Base-by-base conservation (phyloP, 257 asterid genomes). In the Jasminum sambac region DNA sequence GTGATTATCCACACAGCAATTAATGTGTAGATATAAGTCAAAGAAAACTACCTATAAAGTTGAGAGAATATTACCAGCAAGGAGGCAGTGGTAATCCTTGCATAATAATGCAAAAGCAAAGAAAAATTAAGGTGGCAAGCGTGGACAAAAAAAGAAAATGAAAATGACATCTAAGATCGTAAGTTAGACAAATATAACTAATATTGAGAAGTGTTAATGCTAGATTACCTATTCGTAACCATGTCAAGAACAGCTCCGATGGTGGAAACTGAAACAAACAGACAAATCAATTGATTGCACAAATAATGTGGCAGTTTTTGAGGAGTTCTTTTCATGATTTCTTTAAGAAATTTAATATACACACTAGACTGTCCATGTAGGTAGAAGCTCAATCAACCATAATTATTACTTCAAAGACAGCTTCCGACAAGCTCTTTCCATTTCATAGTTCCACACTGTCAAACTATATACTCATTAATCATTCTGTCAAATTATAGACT, bases 11-110 rank as follows among this genome's bases (percentile, higher is more conserved):
- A 17, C 14, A 25, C 50, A 50, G 64, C 48, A 25, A 72, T 30
- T 21, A 58, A 19, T 24, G 63, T n/a, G n/a, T 0, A 62, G 39
- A 46, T 63, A 36, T 74, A 16, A 67, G 67, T 61, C 59, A 17
- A 62, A 74, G 26, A 13, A 68, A 74, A 36, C 79, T 73, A 92
- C 98, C 98, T 84, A 77, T 91, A 95, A 75, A 95, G 97, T 84
- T 95, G 98, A 73, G 98, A 95, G 62, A 95, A 97, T 76, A 95
- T 86, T 62, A 91, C 97, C 81, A 95, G 85, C 66, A 95, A 89
- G 72, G 96, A 91, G 72, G 98, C 96, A 25, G 99, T 95, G 86
- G 98, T 95, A n/a, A n/a, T n/a, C n/a, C n/a, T n/a, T n/a, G n/a
- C n/a, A n/a, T n/a, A n/a, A n/a, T n/a, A n/a, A n/a, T 78, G 91